Base-by-base conservation (phyloP, 192 early-diverging fungal genomes). In the Coemansia sp. region DNA sequence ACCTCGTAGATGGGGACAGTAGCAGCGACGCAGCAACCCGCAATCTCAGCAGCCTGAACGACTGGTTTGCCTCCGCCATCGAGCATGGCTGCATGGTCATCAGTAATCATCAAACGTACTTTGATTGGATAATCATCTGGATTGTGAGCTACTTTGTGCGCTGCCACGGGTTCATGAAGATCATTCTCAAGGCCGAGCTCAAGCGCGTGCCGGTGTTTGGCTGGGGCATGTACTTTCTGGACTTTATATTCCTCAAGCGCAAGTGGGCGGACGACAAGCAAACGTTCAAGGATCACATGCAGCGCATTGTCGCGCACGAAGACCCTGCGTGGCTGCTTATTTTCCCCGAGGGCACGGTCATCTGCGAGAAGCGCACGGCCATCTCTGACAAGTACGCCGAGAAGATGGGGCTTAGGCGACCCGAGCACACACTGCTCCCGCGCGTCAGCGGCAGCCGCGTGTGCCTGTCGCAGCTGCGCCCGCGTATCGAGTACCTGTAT, bases 261-360 rank as follows among this genome's bases (percentile, higher is more conserved):
- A 92, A 88, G 51, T 87, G 84, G 83, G 82, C 78, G 12, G 76
- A 88, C 50, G 92, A 94, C 77, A 79, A 83, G 50, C 65, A 67
- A 14, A 81, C 70, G 10, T 82, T 91, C 58, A 50, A 67, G 31
- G 54, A 76, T 3, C 87, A 86, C 40, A 69, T 88, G 57, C 46
- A 55, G 39, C 64, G 62, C 29, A 83, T 82, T 11, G 70, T 85
- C 48, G 60, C 67, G 9, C 70, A 68, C 8, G 70, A 84, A 28
- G 71, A 84, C 21, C 93, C 93, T 14, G 74, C 92, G 34, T 93
- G 90, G 94, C 82, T 98, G 21, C 78, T 95, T 15, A 82, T 98
- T 17, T 98, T 94, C 76, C 96, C 96, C 0, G 96, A 98, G 72
- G 96, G 95, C 50, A 98, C 95, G 12, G 85, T 94, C 10, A 81